These are phyloP conservation scores for Chrysoporthe cubensis DNA, from an alignment of 2,329 filamentous ascomycete genomes.

Conservation along the genomic window DNA sequence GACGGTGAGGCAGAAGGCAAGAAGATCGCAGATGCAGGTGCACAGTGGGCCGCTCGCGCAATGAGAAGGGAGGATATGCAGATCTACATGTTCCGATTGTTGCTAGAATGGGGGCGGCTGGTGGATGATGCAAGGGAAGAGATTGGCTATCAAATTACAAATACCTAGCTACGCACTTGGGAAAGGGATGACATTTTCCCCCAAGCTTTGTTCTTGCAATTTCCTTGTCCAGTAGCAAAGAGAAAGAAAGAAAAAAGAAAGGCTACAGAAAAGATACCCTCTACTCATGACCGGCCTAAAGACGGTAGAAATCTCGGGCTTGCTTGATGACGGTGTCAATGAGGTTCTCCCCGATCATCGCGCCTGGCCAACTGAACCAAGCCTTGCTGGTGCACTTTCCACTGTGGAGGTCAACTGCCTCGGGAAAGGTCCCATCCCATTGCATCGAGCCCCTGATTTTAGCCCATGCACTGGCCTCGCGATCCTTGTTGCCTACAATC, in stretches of 20 bases:
- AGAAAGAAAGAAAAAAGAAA: neutral
- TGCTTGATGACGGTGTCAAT: slow-evolving; percentile 14
- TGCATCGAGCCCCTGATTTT: slow-evolving; percentile 30
- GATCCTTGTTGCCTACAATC: neutral
- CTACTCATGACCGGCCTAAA: neutral
- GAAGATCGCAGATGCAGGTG: slow-evolving; percentile 8
- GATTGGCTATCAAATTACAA: slow-evolving; percentile 47
- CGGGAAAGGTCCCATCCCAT: slow-evolving; percentile 32
- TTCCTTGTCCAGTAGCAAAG: too few relatives aligned
- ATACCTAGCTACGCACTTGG: neutral
- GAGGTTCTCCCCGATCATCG: slow-evolving; percentile 29
- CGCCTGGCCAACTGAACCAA: slow-evolving; percentile 33
- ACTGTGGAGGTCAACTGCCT: slow-evolving; percentile 28
- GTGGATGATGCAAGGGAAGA: slow-evolving; percentile 53
- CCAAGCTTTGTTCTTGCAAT: too few relatives aligned
- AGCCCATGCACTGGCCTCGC: slow-evolving; percentile 25
- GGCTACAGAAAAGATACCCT: neutral
- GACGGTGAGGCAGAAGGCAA: slow-evolving; percentile 3
- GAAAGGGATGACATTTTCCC: neutral
- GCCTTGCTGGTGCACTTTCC: slow-evolving; percentile 32
- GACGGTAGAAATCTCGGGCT: neutral
- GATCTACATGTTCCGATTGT: slow-evolving; percentile 67
- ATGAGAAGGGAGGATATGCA: slow-evolving; percentile 74
- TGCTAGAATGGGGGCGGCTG: slow-evolving; percentile 66
- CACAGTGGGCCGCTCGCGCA: slow-evolving; percentile 63